A percentile compares a stretch with the other conserved stretches of the same genome.
Conservation (phyloP, 345 rosid genomes). For the Eucalyptus guilfoylei region DNA sequence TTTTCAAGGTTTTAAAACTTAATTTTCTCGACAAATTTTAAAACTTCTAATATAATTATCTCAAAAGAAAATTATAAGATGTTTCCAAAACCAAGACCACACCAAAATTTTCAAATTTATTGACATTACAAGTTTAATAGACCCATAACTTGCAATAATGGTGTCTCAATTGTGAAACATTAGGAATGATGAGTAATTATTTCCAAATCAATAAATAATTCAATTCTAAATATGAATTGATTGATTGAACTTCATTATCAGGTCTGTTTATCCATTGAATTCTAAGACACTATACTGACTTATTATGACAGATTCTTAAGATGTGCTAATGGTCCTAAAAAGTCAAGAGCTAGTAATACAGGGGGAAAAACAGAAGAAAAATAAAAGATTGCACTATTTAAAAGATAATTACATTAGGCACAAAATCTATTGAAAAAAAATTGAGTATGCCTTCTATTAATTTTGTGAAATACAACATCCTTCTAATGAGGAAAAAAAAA, state of each 20-base stretch:
- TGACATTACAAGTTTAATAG: background rate
- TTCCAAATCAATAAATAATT: background rate
- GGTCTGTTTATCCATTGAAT: background rate
- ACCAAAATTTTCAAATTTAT: background rate
- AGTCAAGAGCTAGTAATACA: background rate
- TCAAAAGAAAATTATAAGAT: background rate
- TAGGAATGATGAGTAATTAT: background rate
- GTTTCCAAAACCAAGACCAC: background rate
- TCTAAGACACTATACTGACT: background rate
- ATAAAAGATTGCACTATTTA: background rate
- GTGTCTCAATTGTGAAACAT: background rate
- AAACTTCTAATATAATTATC: background rate
- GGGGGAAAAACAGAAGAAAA: background rate
- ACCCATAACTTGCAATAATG: background rate
- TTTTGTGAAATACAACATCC: background rate
- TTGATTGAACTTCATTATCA: background rate
- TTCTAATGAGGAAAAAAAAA: background rate
- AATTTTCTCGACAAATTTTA: rapidly evolving
- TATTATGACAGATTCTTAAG: background rate
- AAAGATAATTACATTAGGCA: background rate
- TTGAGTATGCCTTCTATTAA: background rate
- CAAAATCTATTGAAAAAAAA: background rate
- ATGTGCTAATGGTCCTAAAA: background rate
- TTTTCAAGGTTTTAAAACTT: background rate
- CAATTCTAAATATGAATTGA: background rate